Evolutionary conservation across 495 filamentous ascomycete genomes (phyloP).

Genomic region (Apodospora peruviana): DNA sequence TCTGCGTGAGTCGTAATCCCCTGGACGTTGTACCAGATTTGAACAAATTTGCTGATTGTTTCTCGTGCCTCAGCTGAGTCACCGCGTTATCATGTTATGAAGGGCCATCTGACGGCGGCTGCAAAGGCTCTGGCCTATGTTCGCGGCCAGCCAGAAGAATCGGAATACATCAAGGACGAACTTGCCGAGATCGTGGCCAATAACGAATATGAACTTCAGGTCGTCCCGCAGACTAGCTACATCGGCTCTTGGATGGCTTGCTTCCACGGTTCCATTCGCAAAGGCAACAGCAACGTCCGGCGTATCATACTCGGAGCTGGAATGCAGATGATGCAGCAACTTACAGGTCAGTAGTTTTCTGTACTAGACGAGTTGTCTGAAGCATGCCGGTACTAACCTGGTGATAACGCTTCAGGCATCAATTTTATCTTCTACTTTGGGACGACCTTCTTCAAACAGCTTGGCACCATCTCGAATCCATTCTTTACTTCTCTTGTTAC

Average conservation of each 20-base stretch:
- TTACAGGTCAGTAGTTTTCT: conserved; percentile 17
- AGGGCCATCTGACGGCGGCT: conserved; percentile 58
- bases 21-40: no score
- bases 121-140: conserved; percentile 56
- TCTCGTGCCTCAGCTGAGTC: conserved; percentile 51
- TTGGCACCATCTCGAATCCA: conserved; percentile 63
- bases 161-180: conserved; percentile 61
- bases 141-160: conserved; percentile 60
- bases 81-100: conserved; percentile 74
- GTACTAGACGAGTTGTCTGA: neutral
- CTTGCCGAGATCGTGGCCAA: conserved; percentile 77
- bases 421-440: conserved; percentile 93
- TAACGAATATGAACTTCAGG: conserved; percentile 68
- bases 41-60: neutral
- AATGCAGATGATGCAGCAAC: conserved; percentile 69
- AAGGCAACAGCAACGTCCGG: conserved; percentile 54
- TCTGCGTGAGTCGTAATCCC: conserved; percentile 38
- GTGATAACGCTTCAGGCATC: conserved; percentile 50
- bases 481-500: conserved; percentile 77
- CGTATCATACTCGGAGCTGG: conserved; percentile 67
- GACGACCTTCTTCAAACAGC: conserved; percentile 70
- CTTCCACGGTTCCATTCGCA: conserved; percentile 51
- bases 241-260: conserved; percentile 62
- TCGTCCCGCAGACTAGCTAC: conserved; percentile 59
- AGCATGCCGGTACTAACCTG: neutral